Evolutionary conservation across 1,284 basidiomycete genomes (phyloP), one percentile per base, ranked within the genome.

Genomic region (Anthracocystis walkeri): DNA sequence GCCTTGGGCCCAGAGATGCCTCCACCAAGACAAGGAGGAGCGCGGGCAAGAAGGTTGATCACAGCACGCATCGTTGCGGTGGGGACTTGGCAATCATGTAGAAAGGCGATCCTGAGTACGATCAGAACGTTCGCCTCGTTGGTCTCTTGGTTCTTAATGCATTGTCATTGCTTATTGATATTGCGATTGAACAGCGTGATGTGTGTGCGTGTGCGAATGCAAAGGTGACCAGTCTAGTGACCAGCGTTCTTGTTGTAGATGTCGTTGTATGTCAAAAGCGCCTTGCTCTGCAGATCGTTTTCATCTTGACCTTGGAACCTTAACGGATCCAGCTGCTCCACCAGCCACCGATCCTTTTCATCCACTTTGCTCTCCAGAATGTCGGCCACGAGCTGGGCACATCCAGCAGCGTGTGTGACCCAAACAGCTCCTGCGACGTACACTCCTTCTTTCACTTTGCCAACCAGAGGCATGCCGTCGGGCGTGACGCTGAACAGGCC

Each of bases 51-150:
- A 63, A 69, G 54, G 51, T 63, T 16, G 66, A 63, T 25, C 67
- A 70, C 57, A 56, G 42, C 48, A 64, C 21, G 42, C 67, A 70
- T 50, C 57, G 67, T 7, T 70, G 67, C 58, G 67, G 67, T 40
- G 67, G 67, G 4, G 67, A 70, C 42, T 54, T 65, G 27, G 58
- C 61, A 4, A 48, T 59, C 10, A 41, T 69, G 20, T 69, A 53
- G 35, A 38, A 38, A 38, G 35, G 12, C 35, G 35, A 38, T 14
- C 12, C 14, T 16, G 35, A 38, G 35, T 14, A 38, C 11, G 35
- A 38, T 14, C 35, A 38, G 35, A 38, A 16, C 12, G 35, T 16
- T 16, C 29, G 29, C 29, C n/a, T n/a, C 29, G 29, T 29, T 8
- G 29, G 29, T 29, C 29, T 29, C 8, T 4, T 29, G 29, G 29